Percentiles rank a stretch among this genome's conserved stretches.
phyloP scores from a whole-genome alignment of 2,329 filamentous ascomycete species.

The Myotisia sp. region DNA sequence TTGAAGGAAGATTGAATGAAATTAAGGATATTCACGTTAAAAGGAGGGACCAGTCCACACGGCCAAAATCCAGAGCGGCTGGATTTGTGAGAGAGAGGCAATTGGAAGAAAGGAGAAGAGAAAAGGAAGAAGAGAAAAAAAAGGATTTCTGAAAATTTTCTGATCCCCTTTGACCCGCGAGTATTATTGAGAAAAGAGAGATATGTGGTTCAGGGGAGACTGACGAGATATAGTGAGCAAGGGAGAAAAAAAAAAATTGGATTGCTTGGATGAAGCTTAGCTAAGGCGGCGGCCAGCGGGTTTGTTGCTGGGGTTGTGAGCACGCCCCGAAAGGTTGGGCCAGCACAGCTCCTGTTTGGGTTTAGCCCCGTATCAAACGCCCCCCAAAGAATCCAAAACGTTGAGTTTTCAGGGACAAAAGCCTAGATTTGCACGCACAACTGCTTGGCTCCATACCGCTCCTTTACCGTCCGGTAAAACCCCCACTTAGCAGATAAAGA shows the following conservation, averaged over 20 bases:
- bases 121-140: conserved; percentile 2
- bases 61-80: neutral
- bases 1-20: neutral
- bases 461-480: too few species aligned
- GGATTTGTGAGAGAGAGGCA: neutral
- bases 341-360: conserved; percentile 12
- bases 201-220: too few species aligned
- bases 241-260: too few species aligned
- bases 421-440: too few species aligned
- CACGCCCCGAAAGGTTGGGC: conserved; percentile 15
- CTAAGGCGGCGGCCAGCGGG: too few species aligned
- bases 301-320: conserved; percentile 20
- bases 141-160: neutral
- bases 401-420: conserved; percentile 17
- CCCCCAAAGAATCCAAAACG: conserved; percentile 24
- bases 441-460: too few species aligned
- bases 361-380: conserved; percentile 18
- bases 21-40: too few species aligned
- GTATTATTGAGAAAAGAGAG: neutral
- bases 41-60: too few species aligned
- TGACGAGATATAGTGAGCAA: too few species aligned
- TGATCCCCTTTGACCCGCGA: neutral
- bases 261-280: too few species aligned
- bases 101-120: conserved; percentile 2
- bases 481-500: too few species aligned